Evolutionary conservation across 2,329 filamentous ascomycete species (phyloP).

Genomic region (Venturia pyrina): DNA sequence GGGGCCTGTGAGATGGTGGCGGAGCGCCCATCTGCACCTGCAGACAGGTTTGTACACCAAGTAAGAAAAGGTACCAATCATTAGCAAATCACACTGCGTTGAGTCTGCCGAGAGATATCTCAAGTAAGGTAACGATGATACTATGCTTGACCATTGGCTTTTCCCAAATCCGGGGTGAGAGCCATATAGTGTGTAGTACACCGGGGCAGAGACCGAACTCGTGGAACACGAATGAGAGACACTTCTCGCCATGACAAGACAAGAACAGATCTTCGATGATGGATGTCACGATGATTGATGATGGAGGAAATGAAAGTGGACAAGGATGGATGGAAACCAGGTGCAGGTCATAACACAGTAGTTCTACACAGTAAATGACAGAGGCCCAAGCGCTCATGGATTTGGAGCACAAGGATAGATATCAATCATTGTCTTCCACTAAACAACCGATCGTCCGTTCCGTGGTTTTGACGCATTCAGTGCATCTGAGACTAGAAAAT

Average conservation of each 20-base stretch:
- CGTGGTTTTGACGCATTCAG: too few relatives aligned
- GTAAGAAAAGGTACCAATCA: neutral
- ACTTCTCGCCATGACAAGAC: neutral
- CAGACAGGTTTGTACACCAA: neutral
- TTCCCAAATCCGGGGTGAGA: too few relatives aligned
- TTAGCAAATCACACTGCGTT: too few relatives aligned
- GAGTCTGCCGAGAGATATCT: too few relatives aligned
- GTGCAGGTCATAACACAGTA: too few relatives aligned
- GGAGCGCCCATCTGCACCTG: neutral
- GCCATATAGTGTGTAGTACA: too few relatives aligned
- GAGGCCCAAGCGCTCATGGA: too few relatives aligned
- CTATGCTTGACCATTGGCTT: too few relatives aligned
- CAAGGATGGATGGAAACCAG: neutral
- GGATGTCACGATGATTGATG: neutral
- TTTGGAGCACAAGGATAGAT: neutral
- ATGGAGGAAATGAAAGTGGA: neutral
- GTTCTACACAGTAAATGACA: too few relatives aligned
- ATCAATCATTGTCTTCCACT: neutral
- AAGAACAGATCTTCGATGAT: neutral
- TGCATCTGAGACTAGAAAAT: neutral
- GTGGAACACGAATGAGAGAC: neutral
- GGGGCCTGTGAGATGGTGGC: neutral
- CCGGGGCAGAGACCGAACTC: too few relatives aligned
- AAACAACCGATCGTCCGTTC: neutral
- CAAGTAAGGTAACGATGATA: too few relatives aligned